These are phyloP conservation scores for Xerocomellus intermedius DNA, from an alignment of 768 basidiomycete species.

Conservation along the genomic window DNA sequence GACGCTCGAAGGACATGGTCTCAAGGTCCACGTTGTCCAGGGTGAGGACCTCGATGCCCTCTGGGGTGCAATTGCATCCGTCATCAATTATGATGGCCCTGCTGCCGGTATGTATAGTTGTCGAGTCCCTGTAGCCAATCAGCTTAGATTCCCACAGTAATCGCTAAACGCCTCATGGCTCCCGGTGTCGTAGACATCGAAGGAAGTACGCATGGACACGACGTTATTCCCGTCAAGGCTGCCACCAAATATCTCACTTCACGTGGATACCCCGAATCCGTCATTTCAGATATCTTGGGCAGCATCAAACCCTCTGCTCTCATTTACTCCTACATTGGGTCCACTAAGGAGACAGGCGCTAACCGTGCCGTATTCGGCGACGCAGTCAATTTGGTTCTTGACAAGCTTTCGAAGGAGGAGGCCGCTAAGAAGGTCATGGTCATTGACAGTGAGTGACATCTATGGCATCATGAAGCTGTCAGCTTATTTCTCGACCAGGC, in stretches of 20 bases:
- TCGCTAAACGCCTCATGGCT: conserved; percentile 69
- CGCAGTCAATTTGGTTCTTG: conserved; percentile 76
- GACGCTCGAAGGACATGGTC: conserved; percentile 79
- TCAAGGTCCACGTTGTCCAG: conserved; percentile 69
- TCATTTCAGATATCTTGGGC: conserved; percentile 53
- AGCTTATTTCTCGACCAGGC: conserved; percentile 37
- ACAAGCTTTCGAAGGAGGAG: conserved; percentile 72
- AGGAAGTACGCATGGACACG: conserved; percentile 78
- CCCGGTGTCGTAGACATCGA: conserved; percentile 72
- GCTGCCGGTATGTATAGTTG: conserved; percentile 55
- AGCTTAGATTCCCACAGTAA: conserved; percentile 41
- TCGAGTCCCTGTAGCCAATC: neutral
- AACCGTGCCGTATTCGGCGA: conserved; percentile 86
- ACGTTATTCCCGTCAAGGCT: conserved; percentile 79
- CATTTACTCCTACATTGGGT: conserved; percentile 66
- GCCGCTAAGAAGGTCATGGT: conserved; percentile 80
- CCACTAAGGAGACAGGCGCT: conserved; percentile 71
- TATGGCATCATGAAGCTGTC: neutral
- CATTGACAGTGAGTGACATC: conserved; percentile 63
- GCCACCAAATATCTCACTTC: conserved; percentile 71
- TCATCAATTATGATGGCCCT: conserved; percentile 66
- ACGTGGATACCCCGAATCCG: conserved; percentile 53
- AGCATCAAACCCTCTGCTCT: conserved; percentile 58
- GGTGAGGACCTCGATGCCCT: conserved; percentile 81
- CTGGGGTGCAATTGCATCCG: conserved; percentile 60